Percentiles rank a stretch among this genome's conserved stretches.
Conservation (phyloP, 495 filamentous ascomycete species). For the Arthonia radiata region DNA sequence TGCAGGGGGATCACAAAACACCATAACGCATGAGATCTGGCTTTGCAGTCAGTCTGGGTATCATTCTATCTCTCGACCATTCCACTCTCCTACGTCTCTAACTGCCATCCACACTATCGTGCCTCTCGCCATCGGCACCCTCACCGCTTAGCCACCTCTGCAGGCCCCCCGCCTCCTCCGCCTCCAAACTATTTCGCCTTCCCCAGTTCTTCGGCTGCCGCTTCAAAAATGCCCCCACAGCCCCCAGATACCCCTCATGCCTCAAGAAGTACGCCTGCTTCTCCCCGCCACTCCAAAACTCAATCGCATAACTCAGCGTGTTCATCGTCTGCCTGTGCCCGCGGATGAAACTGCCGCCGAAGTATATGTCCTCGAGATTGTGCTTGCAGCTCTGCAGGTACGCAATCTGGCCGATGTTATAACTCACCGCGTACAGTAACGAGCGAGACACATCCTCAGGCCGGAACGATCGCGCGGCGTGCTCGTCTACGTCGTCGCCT, state of each 20-base stretch:
- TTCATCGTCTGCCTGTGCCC: slow-evolving; percentile 95
- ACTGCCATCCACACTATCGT: too few species aligned
- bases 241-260: slow-evolving; percentile 91
- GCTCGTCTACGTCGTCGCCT: slow-evolving; percentile 2
- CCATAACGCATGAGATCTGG: too few species aligned
- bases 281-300: slow-evolving; percentile 83
- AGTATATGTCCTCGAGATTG: slow-evolving; percentile 75
- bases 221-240: slow-evolving; percentile 84
- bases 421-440: slow-evolving; percentile 69
- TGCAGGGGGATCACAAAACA: too few species aligned
- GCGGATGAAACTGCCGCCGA: slow-evolving; percentile 89
- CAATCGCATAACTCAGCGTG: slow-evolving; percentile 81
- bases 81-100: too few species aligned
- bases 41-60: too few species aligned
- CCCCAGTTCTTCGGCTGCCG: slow-evolving; percentile 84
- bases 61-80: too few species aligned
- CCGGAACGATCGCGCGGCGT: slow-evolving; percentile 21
- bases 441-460: slow-evolving; percentile 43
- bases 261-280: slow-evolving; percentile 91
- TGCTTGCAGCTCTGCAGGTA: slow-evolving; percentile 90
- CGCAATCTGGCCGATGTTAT: slow-evolving; percentile 96
- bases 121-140: too few species aligned
- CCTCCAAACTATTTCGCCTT: slow-evolving; percentile 44
- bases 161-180: slow-evolving; percentile 1
- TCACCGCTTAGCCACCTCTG: too few species aligned